These are phyloP conservation scores for Adansonia digitata DNA, from an alignment of 345 rosid genomes.

Conservation along the genomic window DNA sequence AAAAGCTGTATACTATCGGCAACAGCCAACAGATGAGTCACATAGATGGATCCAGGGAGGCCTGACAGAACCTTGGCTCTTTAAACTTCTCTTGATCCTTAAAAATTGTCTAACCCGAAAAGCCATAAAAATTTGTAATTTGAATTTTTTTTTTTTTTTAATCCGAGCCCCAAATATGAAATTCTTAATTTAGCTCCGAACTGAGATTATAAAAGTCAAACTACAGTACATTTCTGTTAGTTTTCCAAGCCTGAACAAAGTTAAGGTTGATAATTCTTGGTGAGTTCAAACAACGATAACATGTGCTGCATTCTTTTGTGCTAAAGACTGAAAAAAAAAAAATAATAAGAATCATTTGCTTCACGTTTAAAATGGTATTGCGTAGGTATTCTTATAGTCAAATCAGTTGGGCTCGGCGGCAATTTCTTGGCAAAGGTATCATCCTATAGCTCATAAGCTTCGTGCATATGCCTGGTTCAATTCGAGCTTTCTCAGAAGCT, in stretches of 20 bases:
- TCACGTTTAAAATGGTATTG: constrained; percentile 1
- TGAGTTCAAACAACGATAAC: not conserved
- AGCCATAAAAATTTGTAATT: not conserved
- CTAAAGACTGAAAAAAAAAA: not conserved
- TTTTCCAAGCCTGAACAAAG: not conserved
- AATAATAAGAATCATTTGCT: not conserved
- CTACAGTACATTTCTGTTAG: not conserved
- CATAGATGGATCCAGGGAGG: too few relatives aligned
- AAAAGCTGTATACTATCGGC: not conserved
- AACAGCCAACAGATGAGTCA: not conserved
- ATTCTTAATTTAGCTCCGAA: too few relatives aligned
- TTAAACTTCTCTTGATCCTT: too few relatives aligned
- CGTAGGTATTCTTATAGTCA: not conserved
- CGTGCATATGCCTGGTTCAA: not conserved
- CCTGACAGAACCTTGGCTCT: too few relatives aligned
- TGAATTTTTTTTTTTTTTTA: not conserved
- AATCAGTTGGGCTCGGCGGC: not conserved
- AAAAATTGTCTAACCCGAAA: not conserved
- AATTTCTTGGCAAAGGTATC: not conserved
- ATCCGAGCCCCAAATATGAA: too few relatives aligned
- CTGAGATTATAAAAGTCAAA: not conserved
- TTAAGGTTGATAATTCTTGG: not conserved
- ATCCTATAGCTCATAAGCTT: not conserved
- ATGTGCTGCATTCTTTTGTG: too few relatives aligned
- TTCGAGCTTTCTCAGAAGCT: not conserved